Conservation (phyloP, 495 filamentous ascomycete genomes). For the Daldinia decipiens region DNA sequence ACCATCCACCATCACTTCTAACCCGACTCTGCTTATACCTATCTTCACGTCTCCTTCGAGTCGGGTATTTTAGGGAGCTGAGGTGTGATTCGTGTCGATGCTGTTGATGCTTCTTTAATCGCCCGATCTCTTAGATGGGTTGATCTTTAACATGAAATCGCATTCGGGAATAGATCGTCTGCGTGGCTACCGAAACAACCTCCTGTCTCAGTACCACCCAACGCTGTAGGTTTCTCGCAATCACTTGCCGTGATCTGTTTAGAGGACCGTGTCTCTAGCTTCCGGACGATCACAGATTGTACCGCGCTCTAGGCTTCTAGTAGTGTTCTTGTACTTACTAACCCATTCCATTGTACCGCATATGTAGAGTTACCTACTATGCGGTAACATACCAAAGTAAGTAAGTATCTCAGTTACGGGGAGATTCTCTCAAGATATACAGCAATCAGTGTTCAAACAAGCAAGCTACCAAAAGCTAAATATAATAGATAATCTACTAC, state of each 20-base stretch:
- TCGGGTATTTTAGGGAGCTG: conserved; percentile 4
- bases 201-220: neutral
- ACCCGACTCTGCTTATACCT: neutral
- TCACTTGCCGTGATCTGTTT: conserved; percentile 2
- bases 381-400: neutral
- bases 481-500: neutral
- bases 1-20: neutral
- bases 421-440: neutral
- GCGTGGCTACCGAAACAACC: neutral
- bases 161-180: neutral
- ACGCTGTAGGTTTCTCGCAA: neutral
- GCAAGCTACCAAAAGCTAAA: neutral
- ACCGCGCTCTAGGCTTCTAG: neutral
- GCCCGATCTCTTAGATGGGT: neutral
- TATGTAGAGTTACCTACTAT: conserved; percentile 1
- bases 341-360: neutral
- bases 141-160: neutral
- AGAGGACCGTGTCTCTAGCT: neutral
- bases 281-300: neutral
- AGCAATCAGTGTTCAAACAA: neutral
- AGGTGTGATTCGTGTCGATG: neutral
- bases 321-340: neutral
- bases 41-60: neutral
- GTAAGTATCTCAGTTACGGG: neutral
- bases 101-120: neutral